A percentile compares a stretch with the other conserved stretches of the same genome.
Conservation (phyloP, 2,329 filamentous ascomycete genomes). For the Colletotrichum paranaense region DNA sequence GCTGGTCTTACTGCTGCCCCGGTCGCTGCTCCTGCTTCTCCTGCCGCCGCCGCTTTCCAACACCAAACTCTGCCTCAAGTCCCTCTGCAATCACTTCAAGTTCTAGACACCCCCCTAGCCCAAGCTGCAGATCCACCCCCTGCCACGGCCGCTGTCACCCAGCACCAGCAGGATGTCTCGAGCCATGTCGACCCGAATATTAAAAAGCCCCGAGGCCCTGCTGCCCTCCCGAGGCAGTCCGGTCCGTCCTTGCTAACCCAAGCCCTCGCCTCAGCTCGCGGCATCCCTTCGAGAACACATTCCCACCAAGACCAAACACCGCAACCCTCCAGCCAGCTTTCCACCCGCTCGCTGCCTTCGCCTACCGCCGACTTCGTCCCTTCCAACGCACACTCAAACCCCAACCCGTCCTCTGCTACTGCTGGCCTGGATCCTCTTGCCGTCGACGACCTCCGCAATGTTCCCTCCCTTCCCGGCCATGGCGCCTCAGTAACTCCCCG, state of each 20-base stretch:
- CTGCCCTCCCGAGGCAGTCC: constrained; percentile 52
- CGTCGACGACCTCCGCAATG: constrained; percentile 43
- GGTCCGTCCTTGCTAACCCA: constrained; percentile 68
- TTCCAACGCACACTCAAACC: background rate
- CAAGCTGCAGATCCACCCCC: constrained; percentile 35
- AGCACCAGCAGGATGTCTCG: constrained; percentile 38
- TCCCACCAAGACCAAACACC: constrained; percentile 24
- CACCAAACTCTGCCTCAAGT: constrained; percentile 37
- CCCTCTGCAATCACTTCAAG: constrained; percentile 37
- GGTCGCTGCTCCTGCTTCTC: constrained; percentile 11
- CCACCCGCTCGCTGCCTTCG: constrained; percentile 27
- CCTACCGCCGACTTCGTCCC: constrained; percentile 7
- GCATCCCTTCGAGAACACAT: constrained; percentile 48
- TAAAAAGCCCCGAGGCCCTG: constrained; percentile 59
- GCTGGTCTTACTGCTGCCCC: constrained; percentile 1
- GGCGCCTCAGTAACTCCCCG: constrained; percentile 51
- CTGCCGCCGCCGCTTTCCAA: constrained; percentile 7
- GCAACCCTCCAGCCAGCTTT: constrained; percentile 4
- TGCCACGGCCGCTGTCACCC: constrained; percentile 36
- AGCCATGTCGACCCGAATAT: constrained; percentile 52
- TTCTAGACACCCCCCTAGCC: constrained; percentile 34
- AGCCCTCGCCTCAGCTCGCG: constrained; percentile 68
- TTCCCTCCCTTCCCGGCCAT: constrained; percentile 46
- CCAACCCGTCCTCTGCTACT: constrained; percentile 26
- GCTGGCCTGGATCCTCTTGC: constrained; percentile 39